Evolutionary conservation across 768 basidiomycete genomes (phyloP).

Genomic region (Suillus weaverae): DNA sequence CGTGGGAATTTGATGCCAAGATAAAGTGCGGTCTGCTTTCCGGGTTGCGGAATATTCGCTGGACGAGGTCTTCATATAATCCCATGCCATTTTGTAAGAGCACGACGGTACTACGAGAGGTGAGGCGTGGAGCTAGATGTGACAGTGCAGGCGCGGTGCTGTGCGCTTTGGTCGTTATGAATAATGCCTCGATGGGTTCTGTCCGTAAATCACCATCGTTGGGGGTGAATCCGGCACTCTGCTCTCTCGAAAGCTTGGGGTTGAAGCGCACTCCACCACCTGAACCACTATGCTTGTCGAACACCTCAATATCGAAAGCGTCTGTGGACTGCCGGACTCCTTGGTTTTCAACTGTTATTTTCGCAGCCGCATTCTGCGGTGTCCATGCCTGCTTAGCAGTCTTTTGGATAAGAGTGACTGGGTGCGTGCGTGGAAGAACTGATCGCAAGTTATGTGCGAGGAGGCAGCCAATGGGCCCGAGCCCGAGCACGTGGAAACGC

Average conservation of each 20-base stretch:
- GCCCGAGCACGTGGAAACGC: constrained; percentile 76
- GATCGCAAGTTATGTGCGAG: constrained; percentile 77
- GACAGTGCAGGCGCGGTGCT: constrained; percentile 58
- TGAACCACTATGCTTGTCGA: constrained; percentile 30
- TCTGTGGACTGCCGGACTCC: constrained; percentile 44
- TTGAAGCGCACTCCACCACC: constrained; percentile 22
- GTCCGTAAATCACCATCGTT: constrained; percentile 18
- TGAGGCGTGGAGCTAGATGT: constrained; percentile 61
- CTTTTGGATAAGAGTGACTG: constrained; percentile 73
- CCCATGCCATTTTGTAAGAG: constrained; percentile 97
- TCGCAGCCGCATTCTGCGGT: constrained; percentile 33
- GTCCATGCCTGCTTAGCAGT: constrained; percentile 38
- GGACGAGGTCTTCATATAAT: constrained; percentile 75
- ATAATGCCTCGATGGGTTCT: constrained; percentile 65
- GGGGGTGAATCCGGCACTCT: constrained; percentile 17
- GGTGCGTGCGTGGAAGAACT: constrained; percentile 47
- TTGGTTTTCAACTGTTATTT: constrained; percentile 49
- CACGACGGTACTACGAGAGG: constrained; percentile 74
- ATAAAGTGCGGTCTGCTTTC: constrained; percentile 81
- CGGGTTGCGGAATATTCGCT: constrained; percentile 69
- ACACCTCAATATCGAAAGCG: constrained; percentile 54
- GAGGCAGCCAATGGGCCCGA: constrained; percentile 83
- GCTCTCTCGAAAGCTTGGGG: constrained; percentile 14
- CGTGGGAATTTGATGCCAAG: constrained; percentile 80
- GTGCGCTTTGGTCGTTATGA: constrained; percentile 82